Evolutionary conservation across 202 grass and related monocot genomes (phyloP), one percentile per base, ranked within the genome.

Genomic region (Hordeum pubiflorum): DNA sequence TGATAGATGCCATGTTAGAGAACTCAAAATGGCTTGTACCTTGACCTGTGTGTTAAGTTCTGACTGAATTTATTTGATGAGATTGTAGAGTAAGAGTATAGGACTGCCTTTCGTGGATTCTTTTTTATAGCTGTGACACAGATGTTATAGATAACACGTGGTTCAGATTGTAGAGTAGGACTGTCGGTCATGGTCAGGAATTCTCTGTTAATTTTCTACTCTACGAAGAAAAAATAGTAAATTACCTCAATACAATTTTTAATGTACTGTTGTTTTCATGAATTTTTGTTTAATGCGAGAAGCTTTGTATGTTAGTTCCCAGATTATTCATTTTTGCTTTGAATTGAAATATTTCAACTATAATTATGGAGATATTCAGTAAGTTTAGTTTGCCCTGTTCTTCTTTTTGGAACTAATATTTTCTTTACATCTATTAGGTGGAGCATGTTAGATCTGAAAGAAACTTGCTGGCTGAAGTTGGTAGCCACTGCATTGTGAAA

Each of bases 371-470:
- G 36, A 20, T 81, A 60, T 61, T 58, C 39, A 76, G 50, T 59
- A 68, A 75, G 9, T 75, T 59, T 75, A 62, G 14, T 81, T 81
- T 76, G 79, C 43, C 17, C 3, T 23, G 11, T 6, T 72, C 20
- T 81, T 66, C 33, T 11, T 84, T 44, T 58, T 17, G 10, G 48
- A 38, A 63, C 85, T 67, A 74, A 79, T 43, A 50, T 12, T 60
- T 78, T 74, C 29, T 61, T 89, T 61, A 78, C 78, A 14, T 86
- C 31, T 89, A 8, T 72, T 77, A 97, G 95, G 95, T 97, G 31
- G 95, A 94, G 58, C 95, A 97, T 91, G 95, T 97, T 82, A 94
- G 88, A 87, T 90, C 95, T 69, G 95, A 97, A 87, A 97, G 95
- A 73, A 97, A 97, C 82, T 78, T 97, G 58, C 82, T 94, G 58